These are phyloP conservation scores for Dioscorea alata DNA, from an alignment of 106 monocot species.

Conservation along the genomic window DNA sequence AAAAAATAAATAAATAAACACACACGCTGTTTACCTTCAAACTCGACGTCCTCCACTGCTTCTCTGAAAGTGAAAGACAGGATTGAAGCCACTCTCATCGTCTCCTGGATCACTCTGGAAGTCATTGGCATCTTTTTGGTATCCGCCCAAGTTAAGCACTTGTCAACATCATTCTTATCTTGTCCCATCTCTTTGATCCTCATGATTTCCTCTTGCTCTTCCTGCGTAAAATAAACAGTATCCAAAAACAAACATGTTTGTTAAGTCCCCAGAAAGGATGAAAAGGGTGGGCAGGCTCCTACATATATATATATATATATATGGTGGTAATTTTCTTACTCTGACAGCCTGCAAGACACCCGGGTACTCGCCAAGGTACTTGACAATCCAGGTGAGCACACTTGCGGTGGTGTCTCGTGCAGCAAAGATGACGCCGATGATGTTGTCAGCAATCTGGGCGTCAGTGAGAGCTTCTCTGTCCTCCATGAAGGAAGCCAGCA, in stretches of 20 bases:
- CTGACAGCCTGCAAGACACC: constrained; percentile 63
- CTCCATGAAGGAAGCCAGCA: constrained; percentile 82
- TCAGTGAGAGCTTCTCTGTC: constrained; percentile 58
- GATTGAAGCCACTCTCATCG: constrained; percentile 80
- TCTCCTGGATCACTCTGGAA: constrained; percentile 82
- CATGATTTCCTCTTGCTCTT: constrained; percentile 80
- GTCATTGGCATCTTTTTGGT: constrained; percentile 76
- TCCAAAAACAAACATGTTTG: no score
- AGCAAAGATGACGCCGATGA: constrained; percentile 92
- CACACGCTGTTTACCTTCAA: constrained; percentile 41
- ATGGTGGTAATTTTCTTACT: constrained; percentile 24
- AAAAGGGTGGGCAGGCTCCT: no score
- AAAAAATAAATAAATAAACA: no score
- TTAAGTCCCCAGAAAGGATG: no score
- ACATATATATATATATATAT: no score
- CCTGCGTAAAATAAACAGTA: constrained; percentile 23
- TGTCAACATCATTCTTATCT: constrained; percentile 4
- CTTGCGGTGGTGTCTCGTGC: constrained; percentile 93
- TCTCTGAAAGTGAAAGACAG: constrained; percentile 93
- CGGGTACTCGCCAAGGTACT: constrained; percentile 90
- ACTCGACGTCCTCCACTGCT: constrained; percentile 88
- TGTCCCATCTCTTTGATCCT: constrained; percentile 21
- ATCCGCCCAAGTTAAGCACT: constrained; percentile 64
- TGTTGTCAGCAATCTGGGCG: constrained; percentile 81
- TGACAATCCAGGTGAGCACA: constrained; percentile 93